Base-by-base conservation (phyloP, 192 early-diverging fungal genomes). In the Physocladia obscura region DNA sequence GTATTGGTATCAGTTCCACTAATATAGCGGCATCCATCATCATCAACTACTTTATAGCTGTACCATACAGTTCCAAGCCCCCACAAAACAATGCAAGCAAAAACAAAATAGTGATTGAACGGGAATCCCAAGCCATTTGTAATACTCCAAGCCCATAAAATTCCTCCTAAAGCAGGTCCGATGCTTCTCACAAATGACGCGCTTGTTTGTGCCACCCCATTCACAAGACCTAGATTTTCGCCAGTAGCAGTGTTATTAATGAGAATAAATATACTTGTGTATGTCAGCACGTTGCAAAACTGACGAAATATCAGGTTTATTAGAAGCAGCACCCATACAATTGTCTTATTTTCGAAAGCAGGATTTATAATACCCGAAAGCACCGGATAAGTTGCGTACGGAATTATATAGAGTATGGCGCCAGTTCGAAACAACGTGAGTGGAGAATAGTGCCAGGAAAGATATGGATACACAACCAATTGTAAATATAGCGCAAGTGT, bases 21-120 rank as follows among this genome's bases (percentile, higher is more conserved):
- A n/a, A n/a, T n/a, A n/a, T n/a, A n/a, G n/a, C n/a, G n/a, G n/a
- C n/a, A n/a, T n/a, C n/a, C n/a, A n/a, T n/a, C n/a, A n/a, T n/a
- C n/a, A n/a, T n/a, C n/a, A n/a, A n/a, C n/a, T n/a, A n/a, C n/a
- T n/a, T n/a, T n/a, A n/a, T n/a, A n/a, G n/a, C n/a, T n/a, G n/a
- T n/a, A n/a, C n/a, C n/a, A n/a, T n/a, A n/a, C n/a, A n/a, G n/a
- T n/a, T 34, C 44, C 62, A 0, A 49, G 30, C 19, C 29, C 40
- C 44, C 62, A 49, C 29, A 50, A 47, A 21, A 19, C 38, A 15
- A 72, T 13, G 30, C 52, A 31, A 19, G 29, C 6, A 67, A 73
- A 73, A 0, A 73, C 71, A 48, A 73, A 73, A 61, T 62, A 73
- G 49, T 73, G 67, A 67, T 73, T 67, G 52, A 73, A 73, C 17